phyloP scores from a whole-genome alignment of 169 alveolate genomes.

The Fabrea salina region DNA sequence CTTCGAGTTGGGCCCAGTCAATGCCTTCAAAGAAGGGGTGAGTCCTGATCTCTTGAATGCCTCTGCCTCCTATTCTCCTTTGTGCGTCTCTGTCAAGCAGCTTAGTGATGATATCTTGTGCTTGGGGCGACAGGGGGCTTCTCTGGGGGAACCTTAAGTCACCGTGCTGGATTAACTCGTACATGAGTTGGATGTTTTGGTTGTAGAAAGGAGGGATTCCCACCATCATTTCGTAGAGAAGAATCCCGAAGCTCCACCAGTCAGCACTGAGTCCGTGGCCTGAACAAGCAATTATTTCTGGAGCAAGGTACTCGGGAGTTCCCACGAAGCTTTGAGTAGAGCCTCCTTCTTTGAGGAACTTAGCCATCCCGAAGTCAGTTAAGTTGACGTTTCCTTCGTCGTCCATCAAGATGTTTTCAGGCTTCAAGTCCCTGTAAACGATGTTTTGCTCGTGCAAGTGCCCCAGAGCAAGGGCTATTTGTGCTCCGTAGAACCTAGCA shows the following conservation, averaged over 20 bases:
- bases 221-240: slow-evolving; percentile 52
- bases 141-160: slow-evolving; percentile 44
- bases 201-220: slow-evolving; percentile 64
- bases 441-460: slow-evolving; percentile 49
- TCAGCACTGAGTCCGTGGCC: slow-evolving; percentile 55
- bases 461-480: slow-evolving; percentile 62
- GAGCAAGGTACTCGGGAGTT: slow-evolving; percentile 66
- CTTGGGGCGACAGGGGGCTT: slow-evolving; percentile 40
- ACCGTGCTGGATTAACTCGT: neutral
- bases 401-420: slow-evolving; percentile 60
- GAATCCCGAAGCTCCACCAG: slow-evolving; percentile 63
- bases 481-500: slow-evolving; percentile 64
- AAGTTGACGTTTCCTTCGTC: slow-evolving; percentile 46
- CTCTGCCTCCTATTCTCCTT: slow-evolving; percentile 66
- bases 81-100: slow-evolving; percentile 48
- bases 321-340: slow-evolving; percentile 53
- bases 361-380: slow-evolving; percentile 60
- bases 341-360: slow-evolving; percentile 3
- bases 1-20: slow-evolving; percentile 64
- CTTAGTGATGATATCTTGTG: slow-evolving; percentile 36
- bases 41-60: slow-evolving; percentile 66
- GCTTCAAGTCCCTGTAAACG: slow-evolving; percentile 63
- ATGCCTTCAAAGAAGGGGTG: slow-evolving; percentile 79
- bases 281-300: slow-evolving; percentile 51
- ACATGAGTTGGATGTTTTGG: slow-evolving; percentile 43